Evolutionary conservation across 2,329 filamentous ascomycete species (phyloP), one percentile per base, ranked within the genome.

Genomic region (Meredithiella fracta): DNA sequence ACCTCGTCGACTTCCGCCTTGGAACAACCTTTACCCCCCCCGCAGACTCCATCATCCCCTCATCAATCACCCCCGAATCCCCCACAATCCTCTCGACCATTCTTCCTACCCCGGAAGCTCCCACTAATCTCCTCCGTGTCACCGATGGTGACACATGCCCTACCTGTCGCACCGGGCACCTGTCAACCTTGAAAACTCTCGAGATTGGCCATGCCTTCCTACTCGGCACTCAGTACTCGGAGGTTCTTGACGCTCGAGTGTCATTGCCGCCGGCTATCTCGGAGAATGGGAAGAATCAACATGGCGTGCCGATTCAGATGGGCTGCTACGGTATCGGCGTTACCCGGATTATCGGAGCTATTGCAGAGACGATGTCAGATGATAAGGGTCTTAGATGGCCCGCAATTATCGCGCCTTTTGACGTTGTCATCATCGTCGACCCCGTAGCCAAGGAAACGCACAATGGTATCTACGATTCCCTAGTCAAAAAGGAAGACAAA

Each of bases 131-230:
- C 7, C 70, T 88, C 6, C 77, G 78, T 58, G 77, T 84, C 17
- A 72, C 72, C 51, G 69, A 80, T 47, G 86, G 85, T 11, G 87
- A 94, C 63, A 62, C 67, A 9, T 98, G 92, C 63, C 80, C 86
- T 0, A 72, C 75, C 40, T 98, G 92, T 65, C 64, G 69, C 0
- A 63, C 72, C 0, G 85, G 85, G 0, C 71, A 67, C 1, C 72
- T 97, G 22, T 73, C 72, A 47, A 73, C 85, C 2, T 76, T 84
- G 57, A 82, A 78, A 60, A 86, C 89, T 6, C 83, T 97, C 52
- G 92, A 98, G 68, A 75, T 97, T 15, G 92, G 88, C 0, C 92
- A 98, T 67, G 97, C 92, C 0, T 98, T 98, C 69, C 83, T 94
- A 66, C 80, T 98, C 1, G 90, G 91, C 9, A 90, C 86, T 1